A percentile compares a stretch with the other conserved stretches of the same genome.
phyloP scores from a whole-genome alignment of 2,329 filamentous ascomycete species.

The Achaetomium macrosporum region DNA sequence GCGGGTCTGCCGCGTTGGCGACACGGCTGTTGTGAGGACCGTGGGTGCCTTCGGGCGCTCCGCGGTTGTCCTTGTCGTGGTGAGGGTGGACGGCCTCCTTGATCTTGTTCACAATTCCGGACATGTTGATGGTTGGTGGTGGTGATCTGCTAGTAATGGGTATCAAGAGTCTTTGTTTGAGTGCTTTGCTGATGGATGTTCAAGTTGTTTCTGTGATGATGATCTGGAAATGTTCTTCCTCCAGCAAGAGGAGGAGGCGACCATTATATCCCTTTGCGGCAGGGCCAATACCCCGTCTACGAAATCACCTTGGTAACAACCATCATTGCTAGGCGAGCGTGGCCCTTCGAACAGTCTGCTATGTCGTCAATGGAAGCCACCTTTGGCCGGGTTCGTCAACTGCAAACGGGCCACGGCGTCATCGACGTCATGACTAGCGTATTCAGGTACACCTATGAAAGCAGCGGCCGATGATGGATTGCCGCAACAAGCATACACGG shows the following conservation, averaged over 20 bases:
- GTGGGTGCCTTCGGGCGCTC: constrained; percentile 27
- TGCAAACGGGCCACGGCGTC: too few species aligned
- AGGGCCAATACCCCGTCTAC: too few species aligned
- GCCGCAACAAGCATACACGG: neutral
- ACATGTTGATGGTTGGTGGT: constrained; percentile 41
- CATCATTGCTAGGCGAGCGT: too few species aligned
- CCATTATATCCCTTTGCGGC: too few species aligned
- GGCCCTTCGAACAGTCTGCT: too few species aligned
- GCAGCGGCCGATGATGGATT: too few species aligned
- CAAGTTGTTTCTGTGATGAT: neutral
- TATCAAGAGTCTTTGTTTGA: constrained; percentile 3
- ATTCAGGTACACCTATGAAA: too few species aligned
- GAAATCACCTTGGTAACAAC: too few species aligned
- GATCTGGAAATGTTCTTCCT: neutral
- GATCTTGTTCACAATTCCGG: constrained; percentile 53
- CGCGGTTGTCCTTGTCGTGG: constrained; percentile 32
- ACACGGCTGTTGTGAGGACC: constrained; percentile 36
- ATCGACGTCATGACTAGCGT: too few species aligned
- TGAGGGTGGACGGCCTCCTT: constrained; percentile 49
- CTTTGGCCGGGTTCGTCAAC: too few species aligned
- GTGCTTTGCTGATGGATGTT: constrained; percentile 10
- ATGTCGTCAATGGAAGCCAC: too few species aligned
- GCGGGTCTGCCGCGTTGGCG: constrained; percentile 44
- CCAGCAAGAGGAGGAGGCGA: too few species aligned
- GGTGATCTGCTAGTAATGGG: neutral